Conservation (phyloP, 805 yeast genomes). For the Lipomyces chichibuensis region DNA sequence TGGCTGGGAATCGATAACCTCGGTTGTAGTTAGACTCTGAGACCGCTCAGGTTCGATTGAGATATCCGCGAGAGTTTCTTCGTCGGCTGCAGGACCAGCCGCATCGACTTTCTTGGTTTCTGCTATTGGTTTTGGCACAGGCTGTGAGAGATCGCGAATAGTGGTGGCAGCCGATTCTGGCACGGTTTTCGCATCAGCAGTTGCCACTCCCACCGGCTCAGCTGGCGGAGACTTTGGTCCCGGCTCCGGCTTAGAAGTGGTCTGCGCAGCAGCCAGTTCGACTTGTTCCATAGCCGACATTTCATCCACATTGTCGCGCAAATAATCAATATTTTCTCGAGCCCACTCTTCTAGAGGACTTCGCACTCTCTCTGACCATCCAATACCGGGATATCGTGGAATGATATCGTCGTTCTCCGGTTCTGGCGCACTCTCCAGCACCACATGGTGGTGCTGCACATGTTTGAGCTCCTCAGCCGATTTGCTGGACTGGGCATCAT, state of each 20-base stretch:
- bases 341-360: not conserved
- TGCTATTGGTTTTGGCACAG: not conserved
- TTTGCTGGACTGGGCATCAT: not conserved
- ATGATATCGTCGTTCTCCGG: constrained; percentile 15
- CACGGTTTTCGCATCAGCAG: not conserved
- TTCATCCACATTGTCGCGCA: not conserved
- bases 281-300: not conserved
- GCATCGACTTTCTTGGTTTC: not conserved
- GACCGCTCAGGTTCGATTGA: not conserved
- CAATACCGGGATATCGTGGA: constrained; percentile 6
- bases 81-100: not conserved
- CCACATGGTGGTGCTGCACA: constrained; percentile 5
- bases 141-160: not conserved
- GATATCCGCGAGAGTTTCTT: not conserved
- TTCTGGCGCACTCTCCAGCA: constrained; percentile 16
- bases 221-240: not conserved
- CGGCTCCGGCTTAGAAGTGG: not conserved
- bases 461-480: not conserved
- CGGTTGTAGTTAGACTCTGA: not conserved
- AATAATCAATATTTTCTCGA: not conserved
- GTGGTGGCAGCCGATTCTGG: not conserved
- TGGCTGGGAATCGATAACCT: not conserved
- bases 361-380: not conserved
- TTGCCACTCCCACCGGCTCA: not conserved
- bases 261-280: no score